These are phyloP conservation scores for Purshia tridentata DNA, from an alignment of 306 rosid species.

Conservation along the genomic window DNA sequence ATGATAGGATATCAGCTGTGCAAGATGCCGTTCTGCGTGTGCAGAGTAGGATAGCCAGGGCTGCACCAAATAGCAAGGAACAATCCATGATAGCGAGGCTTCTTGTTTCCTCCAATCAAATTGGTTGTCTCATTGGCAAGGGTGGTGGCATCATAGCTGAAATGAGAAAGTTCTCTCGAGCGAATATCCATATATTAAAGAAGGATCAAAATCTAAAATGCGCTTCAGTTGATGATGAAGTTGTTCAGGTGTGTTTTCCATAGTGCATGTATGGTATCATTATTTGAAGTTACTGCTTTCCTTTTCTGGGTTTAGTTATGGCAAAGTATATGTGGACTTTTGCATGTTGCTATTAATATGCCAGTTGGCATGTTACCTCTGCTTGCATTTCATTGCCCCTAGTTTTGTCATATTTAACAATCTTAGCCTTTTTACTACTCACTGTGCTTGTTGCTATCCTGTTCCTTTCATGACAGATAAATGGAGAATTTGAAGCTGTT, in stretches of 20 bases:
- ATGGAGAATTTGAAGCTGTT: constrained; percentile 87
- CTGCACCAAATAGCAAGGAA: constrained; percentile 66
- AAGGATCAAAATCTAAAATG: constrained; percentile 87
- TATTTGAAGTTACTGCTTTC: not conserved
- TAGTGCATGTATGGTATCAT: not conserved
- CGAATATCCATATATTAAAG: constrained; percentile 80
- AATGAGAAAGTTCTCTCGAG: constrained; percentile 90
- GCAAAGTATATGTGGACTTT: constrained; percentile 19
- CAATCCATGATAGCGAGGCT: constrained; percentile 68
- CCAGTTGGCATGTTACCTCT: constrained; percentile 14
- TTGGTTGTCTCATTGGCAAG: constrained; percentile 95
- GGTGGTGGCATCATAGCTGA: constrained; percentile 89
- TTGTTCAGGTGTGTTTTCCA: constrained; percentile 66
- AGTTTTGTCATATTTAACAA: not conserved
- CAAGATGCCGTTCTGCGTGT: constrained; percentile 96
- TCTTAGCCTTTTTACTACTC: not conserved
- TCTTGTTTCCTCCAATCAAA: constrained; percentile 80
- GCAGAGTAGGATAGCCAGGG: constrained; percentile 71
- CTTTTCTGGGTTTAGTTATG: not conserved
- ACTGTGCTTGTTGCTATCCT: constrained; percentile 17
- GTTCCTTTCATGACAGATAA: constrained; percentile 55
- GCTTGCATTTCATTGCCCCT: not conserved
- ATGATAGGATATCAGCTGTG: constrained; percentile 84
- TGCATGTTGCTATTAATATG: constrained; percentile 7
- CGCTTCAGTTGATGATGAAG: constrained; percentile 87